These are phyloP conservation scores for Scutellaria baicalensis DNA, from an alignment of 257 asterid species.

Conservation along the genomic window DNA sequence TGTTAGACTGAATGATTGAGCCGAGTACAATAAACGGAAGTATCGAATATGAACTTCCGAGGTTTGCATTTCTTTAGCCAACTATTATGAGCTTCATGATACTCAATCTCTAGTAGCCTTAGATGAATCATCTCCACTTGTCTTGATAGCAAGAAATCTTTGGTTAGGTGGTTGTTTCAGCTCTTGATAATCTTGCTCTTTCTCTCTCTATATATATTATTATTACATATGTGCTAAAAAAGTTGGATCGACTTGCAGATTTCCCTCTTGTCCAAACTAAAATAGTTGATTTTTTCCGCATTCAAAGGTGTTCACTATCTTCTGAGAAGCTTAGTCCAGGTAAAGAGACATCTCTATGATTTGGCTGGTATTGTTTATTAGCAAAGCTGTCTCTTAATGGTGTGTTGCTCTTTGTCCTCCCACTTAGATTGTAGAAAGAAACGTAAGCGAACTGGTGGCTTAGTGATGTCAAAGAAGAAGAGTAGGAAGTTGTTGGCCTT, in stretches of 20 bases:
- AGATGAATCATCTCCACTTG: background rate
- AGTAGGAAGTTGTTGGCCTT: slow-evolving; percentile 65
- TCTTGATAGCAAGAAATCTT: background rate
- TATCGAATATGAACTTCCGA: background rate
- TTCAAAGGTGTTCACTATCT: slow-evolving; percentile 43
- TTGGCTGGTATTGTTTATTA: background rate
- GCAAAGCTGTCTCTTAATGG: background rate
- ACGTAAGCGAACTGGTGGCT: slow-evolving; percentile 37
- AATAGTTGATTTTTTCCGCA: slow-evolving; percentile 80
- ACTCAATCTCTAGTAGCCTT: background rate
- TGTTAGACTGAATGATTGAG: background rate
- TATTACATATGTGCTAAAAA: background rate
- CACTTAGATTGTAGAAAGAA: slow-evolving; percentile 48
- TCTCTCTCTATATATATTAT: background rate
- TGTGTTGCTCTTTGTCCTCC: background rate
- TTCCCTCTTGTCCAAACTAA: slow-evolving; percentile 77
- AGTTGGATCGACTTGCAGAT: slow-evolving; percentile 33
- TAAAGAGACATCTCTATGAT: slow-evolving; percentile 4
- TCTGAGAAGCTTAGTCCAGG: slow-evolving; percentile 37
- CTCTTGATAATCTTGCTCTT: background rate
- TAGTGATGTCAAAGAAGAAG: slow-evolving; percentile 61
- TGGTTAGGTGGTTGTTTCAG: background rate
- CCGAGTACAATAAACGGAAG: background rate
- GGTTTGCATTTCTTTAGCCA: background rate
- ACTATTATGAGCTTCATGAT: background rate